Conservation (phyloP, 2,329 filamentous ascomycete genomes). For the Fusarium palustre region DNA sequence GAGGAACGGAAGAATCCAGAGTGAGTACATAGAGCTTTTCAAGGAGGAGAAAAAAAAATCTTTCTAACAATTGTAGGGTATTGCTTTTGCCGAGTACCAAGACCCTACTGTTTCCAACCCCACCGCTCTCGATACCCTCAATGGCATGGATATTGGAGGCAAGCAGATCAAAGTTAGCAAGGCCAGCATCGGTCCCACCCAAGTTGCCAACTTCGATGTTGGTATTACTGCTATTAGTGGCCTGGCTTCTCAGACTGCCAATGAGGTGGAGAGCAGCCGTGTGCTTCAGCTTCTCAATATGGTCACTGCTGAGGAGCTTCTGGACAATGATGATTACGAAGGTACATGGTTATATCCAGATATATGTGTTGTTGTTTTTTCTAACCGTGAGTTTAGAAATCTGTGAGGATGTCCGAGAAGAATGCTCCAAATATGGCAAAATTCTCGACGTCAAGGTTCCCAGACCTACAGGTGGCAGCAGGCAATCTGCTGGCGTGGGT, state of each 20-base stretch:
- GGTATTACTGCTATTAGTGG: slow-evolving; percentile 98
- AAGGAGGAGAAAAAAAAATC: no score
- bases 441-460: slow-evolving; percentile 94
- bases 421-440: slow-evolving; percentile 90
- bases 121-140: slow-evolving; percentile 88
- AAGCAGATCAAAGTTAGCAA: slow-evolving; percentile 85
- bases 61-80: slow-evolving; percentile 70
- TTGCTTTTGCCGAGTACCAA: slow-evolving; percentile 95
- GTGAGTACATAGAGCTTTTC: slow-evolving; percentile 64
- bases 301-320: slow-evolving; percentile 94
- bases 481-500: slow-evolving; percentile 88
- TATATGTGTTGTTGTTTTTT: neutral
- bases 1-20: slow-evolving; percentile 84
- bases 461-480: slow-evolving; percentile 82
- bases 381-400: slow-evolving; percentile 77
- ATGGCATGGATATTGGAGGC: slow-evolving; percentile 93
- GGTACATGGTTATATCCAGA: slow-evolving; percentile 64
- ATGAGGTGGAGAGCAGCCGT: slow-evolving; percentile 80
- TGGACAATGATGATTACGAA: slow-evolving; percentile 95
- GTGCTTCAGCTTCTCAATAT: slow-evolving; percentile 97
- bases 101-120: slow-evolving; percentile 78
- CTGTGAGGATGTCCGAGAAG: slow-evolving; percentile 90
- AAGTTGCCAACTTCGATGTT: slow-evolving; percentile 91
- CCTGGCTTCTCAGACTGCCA: slow-evolving; percentile 88
- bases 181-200: slow-evolving; percentile 93